Evolutionary conservation across 176 grass and related monocot genomes (phyloP).

Genomic region (Ampelocalamus luodianensis): DNA sequence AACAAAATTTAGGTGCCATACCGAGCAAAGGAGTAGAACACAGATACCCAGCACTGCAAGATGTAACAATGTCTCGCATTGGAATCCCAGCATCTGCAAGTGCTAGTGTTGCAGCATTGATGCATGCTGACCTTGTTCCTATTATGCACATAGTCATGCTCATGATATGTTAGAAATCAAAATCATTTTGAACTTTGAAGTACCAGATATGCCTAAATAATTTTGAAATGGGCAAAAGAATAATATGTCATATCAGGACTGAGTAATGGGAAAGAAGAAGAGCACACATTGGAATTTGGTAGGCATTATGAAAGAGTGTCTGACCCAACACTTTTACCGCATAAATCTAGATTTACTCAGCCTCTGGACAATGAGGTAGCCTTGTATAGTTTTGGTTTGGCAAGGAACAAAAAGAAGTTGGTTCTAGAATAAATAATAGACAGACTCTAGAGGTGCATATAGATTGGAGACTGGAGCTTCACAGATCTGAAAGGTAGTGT

Average conservation of each 20-base stretch:
- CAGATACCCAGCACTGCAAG: slow-evolving; percentile 94
- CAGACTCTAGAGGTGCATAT: neutral
- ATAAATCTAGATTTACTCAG: slow-evolving; percentile 26
- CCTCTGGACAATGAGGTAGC: neutral
- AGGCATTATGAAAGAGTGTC: neutral
- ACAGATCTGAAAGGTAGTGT: slow-evolving; percentile 11
- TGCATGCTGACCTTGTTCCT: slow-evolving; percentile 96
- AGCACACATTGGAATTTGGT: neutral
- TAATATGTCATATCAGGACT: neutral
- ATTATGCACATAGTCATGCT: slow-evolving; percentile 31
- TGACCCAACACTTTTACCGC: neutral
- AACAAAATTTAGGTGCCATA: slow-evolving; percentile 33
- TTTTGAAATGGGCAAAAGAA: slow-evolving; percentile 19
- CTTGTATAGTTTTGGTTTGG: slow-evolving; percentile 26
- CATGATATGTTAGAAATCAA: slow-evolving; percentile 22
- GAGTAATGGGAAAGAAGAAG: neutral
- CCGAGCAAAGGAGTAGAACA: slow-evolving; percentile 91
- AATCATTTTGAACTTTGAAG: slow-evolving; percentile 11
- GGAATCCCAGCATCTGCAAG: slow-evolving; percentile 95
- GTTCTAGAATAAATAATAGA: slow-evolving; percentile 31
- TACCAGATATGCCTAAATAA: neutral
- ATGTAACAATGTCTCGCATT: slow-evolving; percentile 95
- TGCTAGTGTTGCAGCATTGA: slow-evolving; percentile 97
- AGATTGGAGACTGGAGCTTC: neutral
- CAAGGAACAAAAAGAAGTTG: neutral